Evolutionary conservation across 2,329 filamentous ascomycete genomes (phyloP).

Genomic region (Fusarium liriodendri): DNA sequence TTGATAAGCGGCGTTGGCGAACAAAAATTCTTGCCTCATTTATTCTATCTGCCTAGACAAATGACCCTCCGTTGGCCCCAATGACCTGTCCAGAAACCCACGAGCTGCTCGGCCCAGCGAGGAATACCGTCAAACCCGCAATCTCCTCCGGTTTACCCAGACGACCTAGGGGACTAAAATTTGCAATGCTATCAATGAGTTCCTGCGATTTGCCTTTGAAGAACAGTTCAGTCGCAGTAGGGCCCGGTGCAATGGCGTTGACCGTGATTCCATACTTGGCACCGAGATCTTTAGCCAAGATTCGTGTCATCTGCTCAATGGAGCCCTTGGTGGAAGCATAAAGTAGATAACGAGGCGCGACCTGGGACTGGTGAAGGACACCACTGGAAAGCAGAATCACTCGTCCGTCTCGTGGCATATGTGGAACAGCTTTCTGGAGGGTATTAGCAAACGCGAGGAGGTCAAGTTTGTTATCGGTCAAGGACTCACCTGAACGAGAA

Average conservation of each 20-base stretch:
- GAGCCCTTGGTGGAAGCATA: background rate
- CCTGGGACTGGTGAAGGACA: background rate
- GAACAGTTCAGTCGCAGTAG: background rate
- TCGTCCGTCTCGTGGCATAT: background rate
- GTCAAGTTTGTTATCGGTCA: too few species aligned
- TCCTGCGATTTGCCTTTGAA: background rate
- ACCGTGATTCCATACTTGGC: background rate
- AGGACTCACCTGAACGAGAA: background rate
- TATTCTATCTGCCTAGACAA: background rate
- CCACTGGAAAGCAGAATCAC: background rate
- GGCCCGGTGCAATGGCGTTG: background rate
- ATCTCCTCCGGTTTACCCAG: background rate
- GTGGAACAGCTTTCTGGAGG: background rate
- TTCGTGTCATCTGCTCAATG: background rate
- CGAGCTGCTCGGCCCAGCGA: background rate
- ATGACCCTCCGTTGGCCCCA: background rate
- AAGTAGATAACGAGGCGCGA: background rate
- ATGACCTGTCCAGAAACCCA: background rate
- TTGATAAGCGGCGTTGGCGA: background rate
- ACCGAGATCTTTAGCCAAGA: background rate
- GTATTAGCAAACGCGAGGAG: background rate
- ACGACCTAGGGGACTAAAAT: background rate
- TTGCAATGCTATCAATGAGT: background rate
- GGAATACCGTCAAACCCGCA: background rate
- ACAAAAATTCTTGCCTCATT: background rate